Conservation (phyloP, 202 grass and related monocot species). For the Musa balbisiana region DNA sequence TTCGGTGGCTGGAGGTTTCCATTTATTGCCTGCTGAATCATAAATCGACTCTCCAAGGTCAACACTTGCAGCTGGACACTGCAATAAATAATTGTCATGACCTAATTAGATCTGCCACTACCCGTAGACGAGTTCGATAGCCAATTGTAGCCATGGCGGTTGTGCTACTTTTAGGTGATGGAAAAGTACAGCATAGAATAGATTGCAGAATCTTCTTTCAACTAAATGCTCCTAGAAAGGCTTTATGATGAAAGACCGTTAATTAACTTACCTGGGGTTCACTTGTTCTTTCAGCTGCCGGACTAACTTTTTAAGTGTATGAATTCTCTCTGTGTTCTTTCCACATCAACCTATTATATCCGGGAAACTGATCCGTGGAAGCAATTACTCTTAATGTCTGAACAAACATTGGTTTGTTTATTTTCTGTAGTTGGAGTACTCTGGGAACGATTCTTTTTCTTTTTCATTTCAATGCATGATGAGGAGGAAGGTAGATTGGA, state of each 20-base stretch:
- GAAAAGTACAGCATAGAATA: not conserved
- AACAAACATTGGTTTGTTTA: not conserved
- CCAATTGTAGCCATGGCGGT: not conserved
- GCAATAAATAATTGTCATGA: not conserved
- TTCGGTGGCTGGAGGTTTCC: not conserved
- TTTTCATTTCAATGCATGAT: no score
- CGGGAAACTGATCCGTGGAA: not conserved
- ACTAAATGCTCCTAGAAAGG: not conserved
- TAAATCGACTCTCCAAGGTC: not conserved
- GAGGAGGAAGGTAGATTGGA: no score
- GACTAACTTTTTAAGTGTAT: not conserved
- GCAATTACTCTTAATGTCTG: not conserved
- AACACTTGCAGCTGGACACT: not conserved
- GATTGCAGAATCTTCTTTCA: not conserved
- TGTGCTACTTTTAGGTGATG: constrained; percentile 6
- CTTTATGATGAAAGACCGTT: constrained; percentile 11
- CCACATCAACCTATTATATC: not conserved
- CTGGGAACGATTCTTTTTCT: no score
- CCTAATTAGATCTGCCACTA: not conserved
- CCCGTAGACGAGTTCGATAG: not conserved
- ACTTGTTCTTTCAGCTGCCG: not conserved
- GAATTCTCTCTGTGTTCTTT: no score
- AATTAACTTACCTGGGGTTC: not conserved
- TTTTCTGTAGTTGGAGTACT: no score
- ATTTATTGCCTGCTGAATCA: not conserved